phyloP scores from a whole-genome alignment of 768 basidiomycete species.

The Boletellus sp. region DNA sequence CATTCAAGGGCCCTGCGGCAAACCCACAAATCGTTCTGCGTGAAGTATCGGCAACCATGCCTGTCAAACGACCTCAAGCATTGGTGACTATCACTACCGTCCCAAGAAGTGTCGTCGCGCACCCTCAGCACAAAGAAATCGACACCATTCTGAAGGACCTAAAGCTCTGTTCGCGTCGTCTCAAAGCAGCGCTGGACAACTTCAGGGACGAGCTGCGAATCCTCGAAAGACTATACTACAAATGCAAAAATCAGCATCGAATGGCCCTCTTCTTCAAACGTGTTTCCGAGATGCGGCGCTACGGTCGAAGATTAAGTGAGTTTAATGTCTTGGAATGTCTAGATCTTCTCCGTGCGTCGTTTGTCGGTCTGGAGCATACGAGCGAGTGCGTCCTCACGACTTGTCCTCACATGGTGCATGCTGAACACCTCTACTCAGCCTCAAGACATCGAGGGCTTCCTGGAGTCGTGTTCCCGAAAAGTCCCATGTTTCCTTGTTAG shows the following conservation, averaged over 20 bases:
- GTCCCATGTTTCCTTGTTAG: slow-evolving; percentile 31
- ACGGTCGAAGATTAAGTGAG: slow-evolving; percentile 18
- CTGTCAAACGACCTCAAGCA: slow-evolving; percentile 3
- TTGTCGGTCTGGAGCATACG: slow-evolving; percentile 26
- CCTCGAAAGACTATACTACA: slow-evolving; percentile 69
- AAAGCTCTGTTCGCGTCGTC: slow-evolving; percentile 50
- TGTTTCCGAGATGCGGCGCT: slow-evolving; percentile 56
- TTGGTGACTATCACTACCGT: slow-evolving; percentile 9
- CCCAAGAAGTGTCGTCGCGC: slow-evolving; percentile 16
- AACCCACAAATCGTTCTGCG: too few relatives aligned
- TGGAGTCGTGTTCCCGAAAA: slow-evolving; percentile 61
- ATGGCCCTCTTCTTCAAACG: slow-evolving; percentile 58
- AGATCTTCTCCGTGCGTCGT: slow-evolving; percentile 26
- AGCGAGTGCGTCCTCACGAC: slow-evolving; percentile 17
- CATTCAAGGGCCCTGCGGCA: too few relatives aligned
- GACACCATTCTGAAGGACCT: slow-evolving; percentile 61
- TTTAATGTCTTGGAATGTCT: slow-evolving; percentile 18
- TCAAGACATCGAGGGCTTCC: slow-evolving; percentile 51
- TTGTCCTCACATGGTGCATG: background rate
- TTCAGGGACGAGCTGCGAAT: slow-evolving; percentile 39
- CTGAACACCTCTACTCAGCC: slow-evolving; percentile 32
- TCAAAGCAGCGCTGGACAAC: slow-evolving; percentile 40
- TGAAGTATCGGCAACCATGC: too few relatives aligned
- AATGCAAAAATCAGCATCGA: slow-evolving; percentile 67
- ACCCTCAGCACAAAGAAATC: slow-evolving; percentile 36